phyloP scores from a whole-genome alignment of 305 asterid species.

The Nicotiana rustica region DNA sequence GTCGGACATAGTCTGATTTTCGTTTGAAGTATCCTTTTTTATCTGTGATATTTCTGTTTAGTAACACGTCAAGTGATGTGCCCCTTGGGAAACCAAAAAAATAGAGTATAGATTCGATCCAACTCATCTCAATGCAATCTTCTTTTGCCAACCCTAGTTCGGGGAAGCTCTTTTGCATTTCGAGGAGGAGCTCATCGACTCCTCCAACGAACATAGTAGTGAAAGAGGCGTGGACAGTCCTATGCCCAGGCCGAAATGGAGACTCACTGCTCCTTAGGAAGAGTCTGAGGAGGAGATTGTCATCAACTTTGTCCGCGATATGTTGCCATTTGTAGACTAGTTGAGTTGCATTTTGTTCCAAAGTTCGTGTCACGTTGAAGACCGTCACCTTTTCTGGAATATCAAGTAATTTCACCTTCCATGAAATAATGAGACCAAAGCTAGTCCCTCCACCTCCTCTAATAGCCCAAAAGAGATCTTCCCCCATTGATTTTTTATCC shows the following conservation, averaged over 20 bases:
- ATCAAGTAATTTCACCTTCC: constrained; percentile 41
- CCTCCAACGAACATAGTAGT: constrained; percentile 42
- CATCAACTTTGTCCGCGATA: constrained; percentile 37
- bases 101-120: constrained; percentile 55
- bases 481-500: constrained; percentile 47
- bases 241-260: too few species aligned
- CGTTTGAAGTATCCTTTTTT: constrained; percentile 49
- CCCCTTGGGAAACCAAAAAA: constrained; percentile 38
- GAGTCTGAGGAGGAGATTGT: constrained; percentile 39
- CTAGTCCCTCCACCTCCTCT: constrained; percentile 57
- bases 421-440: constrained; percentile 49
- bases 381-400: constrained; percentile 41
- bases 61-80: constrained; percentile 39
- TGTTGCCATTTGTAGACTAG: constrained; percentile 33
- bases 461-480: constrained; percentile 55
- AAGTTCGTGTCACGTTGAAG: constrained; percentile 30
- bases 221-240: not conserved
- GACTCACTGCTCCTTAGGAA: not conserved
- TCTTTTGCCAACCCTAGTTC: constrained; percentile 43
- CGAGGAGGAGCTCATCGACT: constrained; percentile 34
- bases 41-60: constrained; percentile 41
- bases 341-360: constrained; percentile 42
- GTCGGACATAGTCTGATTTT: constrained; percentile 50
- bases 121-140: constrained; percentile 43
- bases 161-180: constrained; percentile 46